A percentile compares a stretch with the other conserved stretches of the same genome.
These are phyloP conservation scores for Apiospora arundinis DNA, from an alignment of 2,329 filamentous ascomycete species.

Conservation along the genomic window DNA sequence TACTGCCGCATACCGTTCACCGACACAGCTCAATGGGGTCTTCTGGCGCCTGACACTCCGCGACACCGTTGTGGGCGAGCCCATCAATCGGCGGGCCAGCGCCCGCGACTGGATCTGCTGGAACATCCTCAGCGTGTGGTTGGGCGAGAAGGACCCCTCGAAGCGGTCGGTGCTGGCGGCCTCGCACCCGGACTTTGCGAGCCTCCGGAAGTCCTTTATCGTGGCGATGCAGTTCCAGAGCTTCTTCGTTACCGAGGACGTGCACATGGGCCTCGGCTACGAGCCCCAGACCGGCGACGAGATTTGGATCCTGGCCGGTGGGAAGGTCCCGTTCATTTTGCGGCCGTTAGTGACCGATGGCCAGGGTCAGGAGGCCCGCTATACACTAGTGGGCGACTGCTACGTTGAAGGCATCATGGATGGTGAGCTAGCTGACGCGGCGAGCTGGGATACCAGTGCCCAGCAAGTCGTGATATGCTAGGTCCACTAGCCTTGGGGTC, in stretches of 20 bases:
- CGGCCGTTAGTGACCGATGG: neutral
- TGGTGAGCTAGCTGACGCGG: slow-evolving; percentile 9
- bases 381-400: slow-evolving; percentile 23
- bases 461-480: neutral
- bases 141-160: slow-evolving; percentile 15
- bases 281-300: slow-evolving; percentile 19
- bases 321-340: slow-evolving; percentile 19
- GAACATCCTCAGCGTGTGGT: slow-evolving; percentile 6
- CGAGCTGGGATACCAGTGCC: neutral
- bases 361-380: neutral
- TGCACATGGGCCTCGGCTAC: slow-evolving; percentile 20
- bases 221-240: neutral
- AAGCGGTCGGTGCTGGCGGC: neutral
- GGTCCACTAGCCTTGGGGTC: neutral
- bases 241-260: slow-evolving; percentile 19
- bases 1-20: neutral
- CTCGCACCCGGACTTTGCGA: neutral
- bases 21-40: neutral
- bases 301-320: slow-evolving; percentile 19
- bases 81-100: slow-evolving; percentile 2
- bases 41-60: neutral
- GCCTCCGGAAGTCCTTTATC: neutral
- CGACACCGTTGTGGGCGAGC: slow-evolving; percentile 6
- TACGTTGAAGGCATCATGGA: slow-evolving; percentile 26
- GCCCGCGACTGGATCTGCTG: slow-evolving; percentile 20